Evolutionary conservation across 2,329 filamentous ascomycete genomes (phyloP).

Genomic region (Fusarium equiseti): DNA sequence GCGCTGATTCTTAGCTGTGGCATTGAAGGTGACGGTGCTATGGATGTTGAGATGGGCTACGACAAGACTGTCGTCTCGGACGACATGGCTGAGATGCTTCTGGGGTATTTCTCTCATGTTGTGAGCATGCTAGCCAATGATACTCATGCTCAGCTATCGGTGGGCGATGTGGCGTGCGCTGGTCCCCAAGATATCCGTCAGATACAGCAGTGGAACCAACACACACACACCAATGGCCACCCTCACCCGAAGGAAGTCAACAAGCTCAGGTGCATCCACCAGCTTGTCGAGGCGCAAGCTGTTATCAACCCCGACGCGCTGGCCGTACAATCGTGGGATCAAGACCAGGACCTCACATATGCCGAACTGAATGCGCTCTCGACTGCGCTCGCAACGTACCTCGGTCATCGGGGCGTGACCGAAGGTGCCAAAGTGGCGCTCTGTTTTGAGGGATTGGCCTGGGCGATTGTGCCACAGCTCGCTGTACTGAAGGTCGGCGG

Average conservation of each 20-base stretch:
- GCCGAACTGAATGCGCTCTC: conserved; percentile 14
- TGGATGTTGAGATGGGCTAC: conserved; percentile 19
- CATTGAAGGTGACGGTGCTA: conserved; percentile 11
- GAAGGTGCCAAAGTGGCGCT: conserved; percentile 10
- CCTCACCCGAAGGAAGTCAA: conserved; percentile 11
- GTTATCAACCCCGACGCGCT: conserved; percentile 10
- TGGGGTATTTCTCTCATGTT: conserved; percentile 13
- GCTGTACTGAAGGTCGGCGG: conserved; percentile 16
- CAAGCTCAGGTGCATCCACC: conserved; percentile 6
- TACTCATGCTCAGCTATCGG: conserved; percentile 12
- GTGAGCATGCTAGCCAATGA: conserved; percentile 15
- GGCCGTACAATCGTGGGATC: conserved; percentile 11
- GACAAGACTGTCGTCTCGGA: conserved; percentile 12
- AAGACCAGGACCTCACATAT: conserved; percentile 16
- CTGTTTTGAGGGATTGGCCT: conserved; percentile 6
- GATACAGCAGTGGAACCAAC: conserved; percentile 16
- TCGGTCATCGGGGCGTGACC: conserved; percentile 11
- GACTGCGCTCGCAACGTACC: conserved; percentile 11
- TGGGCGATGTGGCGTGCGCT: conserved; percentile 13
- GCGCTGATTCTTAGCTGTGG: conserved; percentile 16
- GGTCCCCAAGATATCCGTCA: conserved; percentile 15
- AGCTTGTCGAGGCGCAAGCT: conserved; percentile 17
- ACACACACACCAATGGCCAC: conserved; percentile 4
- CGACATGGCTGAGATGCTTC: conserved; percentile 16
- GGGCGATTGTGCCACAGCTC: conserved; percentile 9